phyloP scores from a whole-genome alignment of 257 asterid species.

The Thymus mandschuricus region DNA sequence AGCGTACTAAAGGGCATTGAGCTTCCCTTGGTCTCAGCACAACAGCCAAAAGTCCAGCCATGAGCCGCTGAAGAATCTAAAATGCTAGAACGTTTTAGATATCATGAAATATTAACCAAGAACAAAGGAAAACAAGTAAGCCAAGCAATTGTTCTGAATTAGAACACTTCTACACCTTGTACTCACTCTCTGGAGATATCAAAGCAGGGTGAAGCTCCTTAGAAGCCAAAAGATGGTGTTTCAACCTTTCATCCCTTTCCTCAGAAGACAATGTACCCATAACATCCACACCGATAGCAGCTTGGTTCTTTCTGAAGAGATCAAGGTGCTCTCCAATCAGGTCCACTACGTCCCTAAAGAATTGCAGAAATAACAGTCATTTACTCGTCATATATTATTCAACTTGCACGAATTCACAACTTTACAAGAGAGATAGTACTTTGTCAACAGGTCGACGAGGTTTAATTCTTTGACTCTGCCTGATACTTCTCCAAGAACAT shows the following conservation, averaged over 20 bases:
- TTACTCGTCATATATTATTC: conserved; percentile 17
- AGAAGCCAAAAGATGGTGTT: conserved; percentile 78
- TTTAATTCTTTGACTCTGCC: conserved; percentile 80
- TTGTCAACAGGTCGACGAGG: conserved; percentile 90
- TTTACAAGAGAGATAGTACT: conserved; percentile 44
- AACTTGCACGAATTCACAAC: conserved; percentile 15
- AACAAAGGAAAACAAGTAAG: conserved; percentile 9
- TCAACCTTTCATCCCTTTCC: conserved; percentile 97
- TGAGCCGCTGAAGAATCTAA: conserved; percentile 92
- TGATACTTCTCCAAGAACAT: conserved; percentile 89
- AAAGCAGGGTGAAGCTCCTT: conserved; percentile 99
- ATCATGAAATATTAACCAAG: conserved; percentile 28
- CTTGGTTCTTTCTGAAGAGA: conserved; percentile 88
- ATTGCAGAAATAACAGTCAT: conserved; percentile 26
- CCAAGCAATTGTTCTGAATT: conserved; percentile 38
- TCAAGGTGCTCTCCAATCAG: conserved; percentile 90
- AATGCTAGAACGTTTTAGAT: conserved; percentile 37
- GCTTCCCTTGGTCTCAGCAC: conserved; percentile 96
- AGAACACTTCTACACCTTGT: conserved; percentile 94
- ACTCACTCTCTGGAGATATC: conserved; percentile 97
- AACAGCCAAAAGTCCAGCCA: conserved; percentile 87
- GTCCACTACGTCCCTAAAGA: conserved; percentile 82
- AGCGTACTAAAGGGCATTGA: conserved; percentile 88
- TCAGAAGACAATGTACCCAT: conserved; percentile 96
- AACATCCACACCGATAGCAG: conserved; percentile 89